Evolutionary conservation across 2,329 filamentous ascomycete species (phyloP).

Genomic region (Sporothrix sp.): DNA sequence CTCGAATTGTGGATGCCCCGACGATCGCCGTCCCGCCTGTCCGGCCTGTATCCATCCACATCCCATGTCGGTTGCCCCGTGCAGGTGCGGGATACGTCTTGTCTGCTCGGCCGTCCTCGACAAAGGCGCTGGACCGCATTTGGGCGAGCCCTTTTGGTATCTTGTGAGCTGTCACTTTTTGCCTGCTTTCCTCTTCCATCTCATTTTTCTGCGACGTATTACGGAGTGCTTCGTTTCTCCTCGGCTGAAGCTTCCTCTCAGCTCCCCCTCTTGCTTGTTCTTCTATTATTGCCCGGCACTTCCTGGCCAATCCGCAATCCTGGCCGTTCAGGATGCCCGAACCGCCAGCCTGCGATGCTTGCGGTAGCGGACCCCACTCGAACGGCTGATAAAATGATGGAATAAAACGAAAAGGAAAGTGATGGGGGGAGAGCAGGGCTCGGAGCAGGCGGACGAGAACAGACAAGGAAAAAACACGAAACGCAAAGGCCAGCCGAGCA

Average conservation of each 20-base stretch:
- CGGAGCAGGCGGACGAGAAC: background rate
- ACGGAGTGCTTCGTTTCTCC: too few relatives aligned
- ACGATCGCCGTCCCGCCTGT: conserved; percentile 1
- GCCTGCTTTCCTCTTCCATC: background rate
- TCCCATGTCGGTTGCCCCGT: background rate
- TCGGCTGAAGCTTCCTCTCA: background rate
- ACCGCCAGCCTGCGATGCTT: too few relatives aligned
- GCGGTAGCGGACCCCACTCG: too few relatives aligned
- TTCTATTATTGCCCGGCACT: too few relatives aligned
- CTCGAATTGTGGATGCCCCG: background rate
- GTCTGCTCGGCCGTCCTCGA: too few relatives aligned
- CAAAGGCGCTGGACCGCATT: background rate
- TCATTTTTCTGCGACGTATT: too few relatives aligned
- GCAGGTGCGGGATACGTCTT: background rate
- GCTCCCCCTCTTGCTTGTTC: background rate
- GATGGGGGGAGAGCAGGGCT: too few relatives aligned
- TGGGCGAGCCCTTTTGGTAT: too few relatives aligned
- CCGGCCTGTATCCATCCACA: background rate
- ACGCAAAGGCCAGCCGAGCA: background rate
- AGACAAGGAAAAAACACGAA: background rate
- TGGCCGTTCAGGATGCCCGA: background rate
- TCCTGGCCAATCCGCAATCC: too few relatives aligned
- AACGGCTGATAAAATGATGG: background rate
- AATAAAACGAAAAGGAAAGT: background rate
- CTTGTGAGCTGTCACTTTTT: conserved; percentile 2